phyloP scores from a whole-genome alignment of 2,329 filamentous ascomycete genomes.

The Trichoderma arundinaceum region DNA sequence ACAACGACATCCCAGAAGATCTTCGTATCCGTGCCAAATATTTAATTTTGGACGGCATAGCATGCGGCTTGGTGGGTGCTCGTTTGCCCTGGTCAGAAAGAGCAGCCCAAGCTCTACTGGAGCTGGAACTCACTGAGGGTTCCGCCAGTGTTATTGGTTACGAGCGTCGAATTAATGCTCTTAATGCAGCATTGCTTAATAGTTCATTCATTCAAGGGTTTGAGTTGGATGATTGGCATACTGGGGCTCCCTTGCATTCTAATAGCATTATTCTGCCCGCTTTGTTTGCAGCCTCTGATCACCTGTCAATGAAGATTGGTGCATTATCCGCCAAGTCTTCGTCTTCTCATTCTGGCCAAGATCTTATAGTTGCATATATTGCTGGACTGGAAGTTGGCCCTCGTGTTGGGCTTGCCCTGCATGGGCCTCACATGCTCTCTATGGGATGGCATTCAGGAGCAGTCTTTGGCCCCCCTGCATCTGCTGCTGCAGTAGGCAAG shows the following conservation, averaged over 20 bases:
- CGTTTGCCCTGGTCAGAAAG: slow-evolving; percentile 50
- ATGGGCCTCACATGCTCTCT: slow-evolving; percentile 47
- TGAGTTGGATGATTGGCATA: slow-evolving; percentile 53
- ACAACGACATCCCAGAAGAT: slow-evolving; percentile 42
- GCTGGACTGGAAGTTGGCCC: slow-evolving; percentile 50
- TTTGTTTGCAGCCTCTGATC: slow-evolving; percentile 45
- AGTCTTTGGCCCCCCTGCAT: slow-evolving; percentile 47
- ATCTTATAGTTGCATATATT: slow-evolving; percentile 46
- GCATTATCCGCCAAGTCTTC: not conserved
- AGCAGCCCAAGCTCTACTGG: slow-evolving; percentile 42
- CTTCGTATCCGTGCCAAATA: slow-evolving; percentile 48
- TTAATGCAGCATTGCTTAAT: slow-evolving; percentile 50
- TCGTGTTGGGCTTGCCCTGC: slow-evolving; percentile 45
- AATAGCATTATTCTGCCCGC: slow-evolving; percentile 48
- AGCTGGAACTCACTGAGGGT: slow-evolving; percentile 43
- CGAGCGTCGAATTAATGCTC: slow-evolving; percentile 43
- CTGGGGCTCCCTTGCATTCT: slow-evolving; percentile 48
- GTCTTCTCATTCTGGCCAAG: slow-evolving; percentile 35
- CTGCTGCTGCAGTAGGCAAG: slow-evolving; percentile 42
- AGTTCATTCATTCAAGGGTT: slow-evolving; percentile 51
- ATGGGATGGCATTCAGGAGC: slow-evolving; percentile 50
- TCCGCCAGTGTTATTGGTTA: slow-evolving; percentile 37
- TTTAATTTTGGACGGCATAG: slow-evolving; percentile 51
- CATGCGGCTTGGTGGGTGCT: slow-evolving; percentile 48
- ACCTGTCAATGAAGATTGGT: slow-evolving; percentile 6